Base-by-base conservation (phyloP, 2,329 filamentous ascomycete genomes). In the Epichloe gansuensis region DNA sequence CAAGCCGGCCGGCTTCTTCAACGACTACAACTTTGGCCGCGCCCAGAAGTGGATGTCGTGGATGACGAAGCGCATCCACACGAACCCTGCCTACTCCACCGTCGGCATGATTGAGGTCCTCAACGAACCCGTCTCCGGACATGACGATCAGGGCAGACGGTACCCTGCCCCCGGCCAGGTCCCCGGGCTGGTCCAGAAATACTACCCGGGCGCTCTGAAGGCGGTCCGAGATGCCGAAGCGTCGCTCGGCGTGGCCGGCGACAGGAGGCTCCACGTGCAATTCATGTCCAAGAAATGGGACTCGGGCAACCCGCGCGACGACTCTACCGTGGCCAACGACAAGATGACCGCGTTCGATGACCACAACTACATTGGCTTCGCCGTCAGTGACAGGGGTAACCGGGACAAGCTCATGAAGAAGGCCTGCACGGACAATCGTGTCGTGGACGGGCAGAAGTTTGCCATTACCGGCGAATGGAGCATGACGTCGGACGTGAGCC, bases 61-160 rank as follows among this genome's bases (percentile, higher is more conserved):
- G 72, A 74, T 82, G 62, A 73, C 76, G 1, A 69, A 71, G 27
- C 67, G 72, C 36, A 74, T 80, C 47, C 77, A 81, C 58, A 64
- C 61, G 0, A 71, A 71, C 50, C 53, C 63, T 5, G 70, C 70
- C 45, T 79, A 77, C 60, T 65, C 72, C 41, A 78, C 74, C 39
- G 78, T 81, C 31, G 78, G 79, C 17, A 81, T 78, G 72, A 64
- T 82, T 13, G 73, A 77, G 59, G 67, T 82, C 9, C 66, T 80
- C 56, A 81, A 81, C 61, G 78, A 57, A 54, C 55, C 55, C 27
- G 61, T 73, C 23, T 69, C 58, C 4, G 49, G 43, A 15, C 58
- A 59, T 47, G 55, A 25, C 49, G 55, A 27, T 8, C 4, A 2
- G 9, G 47, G 25, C 25, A 35, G 35, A 47, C 59, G 59, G 23